Evolutionary conservation across 2,329 filamentous ascomycete genomes (phyloP), one percentile per base, ranked within the genome.

Genomic region (Curvularia hawaiiensis): DNA sequence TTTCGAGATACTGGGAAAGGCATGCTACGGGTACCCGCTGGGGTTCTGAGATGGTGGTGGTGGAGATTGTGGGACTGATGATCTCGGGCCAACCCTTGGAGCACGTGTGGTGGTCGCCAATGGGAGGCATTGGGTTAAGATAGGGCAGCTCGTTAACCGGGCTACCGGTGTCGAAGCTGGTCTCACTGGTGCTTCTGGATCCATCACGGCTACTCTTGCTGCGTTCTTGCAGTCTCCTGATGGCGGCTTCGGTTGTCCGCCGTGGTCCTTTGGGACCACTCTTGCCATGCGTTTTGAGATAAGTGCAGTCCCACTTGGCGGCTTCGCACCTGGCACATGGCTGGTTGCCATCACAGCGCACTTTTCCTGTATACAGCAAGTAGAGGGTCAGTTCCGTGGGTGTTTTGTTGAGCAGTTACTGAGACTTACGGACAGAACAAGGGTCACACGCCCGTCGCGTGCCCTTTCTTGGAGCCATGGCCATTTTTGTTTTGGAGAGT

Each of bases 251-350:
- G 2, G 72, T 75, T 3, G 69, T 74, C 45, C 72, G 63, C 8
- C 72, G 67, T 28, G 72, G 72, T 46, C 72, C 72, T 52, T 75
- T 75, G 11, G 72, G 72, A 20, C 72, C 72, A 28, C 71, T 74
- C 55, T 75, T 75, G 10, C 71, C 71, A 52, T 74, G 72, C 3
- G 70, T 74, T 52, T 75, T 75, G 40, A 75, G 63, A 57, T 72
- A 75, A 26, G 72, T 75, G 56, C 72, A 75, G 43, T 73, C 72
- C 71, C 71, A 75, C n/a, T 67, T 70, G 30, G 72, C 72, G 18
- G 70, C 70, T 38, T 65, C 60, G 51, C 73, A 75, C 41, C 72
- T 65, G 22, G 68, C 67, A 54, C 73, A 75, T 30, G 73, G 73
- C 50, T 70, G 66, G 30, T 70, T 70, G 47, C 73, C 73, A 49